These are phyloP conservation scores for Wickerhamomyces tratensis DNA, from an alignment of 805 yeast species.

Conservation along the genomic window DNA sequence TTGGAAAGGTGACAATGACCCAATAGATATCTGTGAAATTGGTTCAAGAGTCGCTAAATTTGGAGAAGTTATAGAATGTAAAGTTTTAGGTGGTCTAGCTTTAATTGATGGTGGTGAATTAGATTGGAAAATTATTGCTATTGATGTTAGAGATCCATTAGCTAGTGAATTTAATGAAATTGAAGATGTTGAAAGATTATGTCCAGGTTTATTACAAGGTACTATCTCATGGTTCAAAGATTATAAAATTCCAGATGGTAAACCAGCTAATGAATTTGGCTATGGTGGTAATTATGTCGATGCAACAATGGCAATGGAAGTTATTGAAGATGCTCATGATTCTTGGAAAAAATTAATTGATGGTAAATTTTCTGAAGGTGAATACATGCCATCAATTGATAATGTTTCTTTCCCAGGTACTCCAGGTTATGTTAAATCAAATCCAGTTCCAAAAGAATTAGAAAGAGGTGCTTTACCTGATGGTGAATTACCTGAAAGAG, in stretches of 20 bases:
- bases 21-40: slow-evolving; percentile 89
- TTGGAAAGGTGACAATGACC: slow-evolving; percentile 84
- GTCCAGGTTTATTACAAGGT: slow-evolving; percentile 65
- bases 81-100: slow-evolving; percentile 69
- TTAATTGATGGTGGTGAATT: slow-evolving; percentile 90
- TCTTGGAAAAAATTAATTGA: slow-evolving; percentile 57
- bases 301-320: slow-evolving; percentile 45
- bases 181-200: slow-evolving; percentile 52
- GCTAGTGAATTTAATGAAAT: slow-evolving; percentile 51
- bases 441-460: slow-evolving; percentile 12
- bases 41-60: slow-evolving; percentile 34
- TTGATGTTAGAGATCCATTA: slow-evolving; percentile 58
- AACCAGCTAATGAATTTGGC: slow-evolving; percentile 66
- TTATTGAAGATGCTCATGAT: slow-evolving; percentile 53
- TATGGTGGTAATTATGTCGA: slow-evolving; percentile 59
- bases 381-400: slow-evolving; percentile 20
- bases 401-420: slow-evolving; percentile 54
- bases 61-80: slow-evolving; percentile 60
- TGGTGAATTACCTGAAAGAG: slow-evolving; percentile 29
- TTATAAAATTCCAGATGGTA: slow-evolving; percentile 78
- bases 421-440: slow-evolving; percentile 30
- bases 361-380: slow-evolving; percentile 28
- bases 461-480: slow-evolving; percentile 17
- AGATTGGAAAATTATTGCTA: slow-evolving; percentile 85
- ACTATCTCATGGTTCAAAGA: slow-evolving; percentile 75